These are phyloP conservation scores for Pholiota adiposa DNA, from an alignment of 1,284 basidiomycete species.

Conservation along the genomic window DNA sequence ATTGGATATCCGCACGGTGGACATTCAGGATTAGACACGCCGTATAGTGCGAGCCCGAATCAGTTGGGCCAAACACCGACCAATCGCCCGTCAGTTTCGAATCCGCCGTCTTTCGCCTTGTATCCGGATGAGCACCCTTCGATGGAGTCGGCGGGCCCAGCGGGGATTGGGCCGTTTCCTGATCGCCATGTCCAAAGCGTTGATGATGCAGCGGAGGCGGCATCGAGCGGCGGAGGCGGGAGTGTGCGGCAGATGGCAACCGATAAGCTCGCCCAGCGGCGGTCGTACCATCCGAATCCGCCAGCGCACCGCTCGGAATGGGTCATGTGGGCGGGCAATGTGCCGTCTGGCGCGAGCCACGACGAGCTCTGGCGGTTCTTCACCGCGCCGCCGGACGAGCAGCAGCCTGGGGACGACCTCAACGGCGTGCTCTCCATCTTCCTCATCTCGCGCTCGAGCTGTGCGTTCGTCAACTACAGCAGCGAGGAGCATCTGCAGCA, in stretches of 20 bases:
- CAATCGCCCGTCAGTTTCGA: background rate
- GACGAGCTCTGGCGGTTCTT: conserved; percentile 93
- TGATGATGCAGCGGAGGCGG: background rate
- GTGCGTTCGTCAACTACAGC: conserved; percentile 91
- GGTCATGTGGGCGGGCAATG: conserved; percentile 97
- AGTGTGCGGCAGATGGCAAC: conserved; percentile 13
- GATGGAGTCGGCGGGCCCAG: conserved; percentile 5
- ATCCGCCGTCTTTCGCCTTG: conserved; percentile 1
- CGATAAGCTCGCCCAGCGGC: conserved; percentile 40
- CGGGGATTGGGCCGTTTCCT: conserved; percentile 7
- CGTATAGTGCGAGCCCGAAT: no score
- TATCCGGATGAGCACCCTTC: background rate
- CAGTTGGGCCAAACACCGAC: background rate
- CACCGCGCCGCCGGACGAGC: conserved; percentile 36
- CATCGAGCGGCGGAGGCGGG: conserved; percentile 19
- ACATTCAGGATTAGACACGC: conserved; percentile 28
- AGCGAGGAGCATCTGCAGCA: conserved; percentile 63
- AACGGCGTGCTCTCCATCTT: conserved; percentile 86
- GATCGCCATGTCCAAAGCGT: background rate
- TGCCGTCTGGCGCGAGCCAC: conserved; percentile 83
- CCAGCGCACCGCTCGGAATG: conserved; percentile 82
- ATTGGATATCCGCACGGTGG: conserved; percentile 34
- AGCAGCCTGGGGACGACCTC: conserved; percentile 6
- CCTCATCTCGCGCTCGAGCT: conserved; percentile 90
- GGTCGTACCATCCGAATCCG: conserved; percentile 65